These are phyloP conservation scores for Aegilops speltoides DNA, from an alignment of 176 grass and related monocot species.

Conservation along the genomic window DNA sequence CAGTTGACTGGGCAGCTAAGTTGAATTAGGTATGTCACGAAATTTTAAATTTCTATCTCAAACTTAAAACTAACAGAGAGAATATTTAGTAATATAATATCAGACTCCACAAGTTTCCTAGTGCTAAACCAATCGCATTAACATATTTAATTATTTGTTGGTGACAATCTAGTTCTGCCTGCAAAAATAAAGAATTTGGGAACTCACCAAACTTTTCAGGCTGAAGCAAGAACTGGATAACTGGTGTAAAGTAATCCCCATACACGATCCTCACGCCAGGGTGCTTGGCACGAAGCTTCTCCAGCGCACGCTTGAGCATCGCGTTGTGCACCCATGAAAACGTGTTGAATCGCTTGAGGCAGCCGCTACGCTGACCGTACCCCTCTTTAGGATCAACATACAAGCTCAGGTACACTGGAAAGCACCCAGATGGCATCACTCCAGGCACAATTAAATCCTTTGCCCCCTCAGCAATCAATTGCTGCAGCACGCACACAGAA, in stretches of 20 bases:
- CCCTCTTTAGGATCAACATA: constrained; percentile 47
- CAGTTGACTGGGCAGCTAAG: background rate
- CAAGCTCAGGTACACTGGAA: constrained; percentile 71
- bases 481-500: constrained; percentile 28
- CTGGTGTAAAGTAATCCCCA: constrained; percentile 76
- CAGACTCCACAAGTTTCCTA: background rate
- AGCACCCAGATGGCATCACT: constrained; percentile 79
- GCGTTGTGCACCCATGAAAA: constrained; percentile 74
- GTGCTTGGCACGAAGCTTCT: constrained; percentile 59
- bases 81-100: background rate
- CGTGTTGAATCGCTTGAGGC: constrained; percentile 73
- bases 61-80: background rate
- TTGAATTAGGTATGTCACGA: background rate
- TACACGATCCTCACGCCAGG: constrained; percentile 67
- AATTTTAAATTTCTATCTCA: background rate
- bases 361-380: constrained; percentile 49
- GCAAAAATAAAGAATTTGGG: constrained; percentile 1
- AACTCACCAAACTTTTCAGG: constrained; percentile 74
- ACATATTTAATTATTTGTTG: background rate
- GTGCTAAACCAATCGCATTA: background rate
- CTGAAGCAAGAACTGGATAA: constrained; percentile 68
- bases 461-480: constrained; percentile 79
- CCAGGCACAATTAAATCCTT: constrained; percentile 87
- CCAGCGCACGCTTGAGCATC: constrained; percentile 52
- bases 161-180: background rate